Evolutionary conservation across 1,139 yeast species (phyloP).

Genomic region (Diutina pseudorugosa): DNA sequence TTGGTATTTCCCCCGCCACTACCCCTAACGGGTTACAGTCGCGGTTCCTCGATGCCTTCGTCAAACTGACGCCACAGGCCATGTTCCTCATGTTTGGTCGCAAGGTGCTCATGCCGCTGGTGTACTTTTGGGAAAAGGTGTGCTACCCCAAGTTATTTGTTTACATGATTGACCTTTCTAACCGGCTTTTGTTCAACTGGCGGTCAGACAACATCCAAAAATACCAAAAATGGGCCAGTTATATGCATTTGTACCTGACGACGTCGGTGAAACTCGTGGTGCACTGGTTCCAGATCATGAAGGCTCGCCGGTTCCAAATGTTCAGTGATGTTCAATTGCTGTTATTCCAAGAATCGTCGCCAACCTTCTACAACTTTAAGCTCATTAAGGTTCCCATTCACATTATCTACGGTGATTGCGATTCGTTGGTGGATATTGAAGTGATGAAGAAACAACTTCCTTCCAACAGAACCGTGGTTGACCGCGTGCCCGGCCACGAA

Average conservation of each 20-base stretch:
- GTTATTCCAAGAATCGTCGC: slow-evolving; percentile 25
- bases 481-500: slow-evolving; percentile 55
- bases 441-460: slow-evolving; percentile 54
- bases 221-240: slow-evolving; percentile 64
- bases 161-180: slow-evolving; percentile 57
- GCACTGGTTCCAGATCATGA: slow-evolving; percentile 92
- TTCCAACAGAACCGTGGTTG: slow-evolving; percentile 17
- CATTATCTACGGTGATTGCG: slow-evolving; percentile 67
- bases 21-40: slow-evolving; percentile 82
- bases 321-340: slow-evolving; percentile 45
- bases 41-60: slow-evolving; percentile 59
- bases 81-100: slow-evolving; percentile 68
- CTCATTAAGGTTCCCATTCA: slow-evolving; percentile 63
- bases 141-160: slow-evolving; percentile 78
- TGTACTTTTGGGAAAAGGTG: slow-evolving; percentile 71
- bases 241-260: slow-evolving; percentile 78
- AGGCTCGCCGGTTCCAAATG: slow-evolving; percentile 77
- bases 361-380: slow-evolving; percentile 29
- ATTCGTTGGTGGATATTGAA: slow-evolving; percentile 76
- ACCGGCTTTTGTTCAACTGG: slow-evolving; percentile 69
- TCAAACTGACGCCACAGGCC: slow-evolving; percentile 68
- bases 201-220: slow-evolving; percentile 52
- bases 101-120: slow-evolving; percentile 60
- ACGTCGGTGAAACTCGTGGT: slow-evolving; percentile 88
- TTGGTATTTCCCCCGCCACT: slow-evolving; percentile 89